phyloP scores from a whole-genome alignment of 176 grass and related monocot genomes.

The Elymus sibiricus region DNA sequence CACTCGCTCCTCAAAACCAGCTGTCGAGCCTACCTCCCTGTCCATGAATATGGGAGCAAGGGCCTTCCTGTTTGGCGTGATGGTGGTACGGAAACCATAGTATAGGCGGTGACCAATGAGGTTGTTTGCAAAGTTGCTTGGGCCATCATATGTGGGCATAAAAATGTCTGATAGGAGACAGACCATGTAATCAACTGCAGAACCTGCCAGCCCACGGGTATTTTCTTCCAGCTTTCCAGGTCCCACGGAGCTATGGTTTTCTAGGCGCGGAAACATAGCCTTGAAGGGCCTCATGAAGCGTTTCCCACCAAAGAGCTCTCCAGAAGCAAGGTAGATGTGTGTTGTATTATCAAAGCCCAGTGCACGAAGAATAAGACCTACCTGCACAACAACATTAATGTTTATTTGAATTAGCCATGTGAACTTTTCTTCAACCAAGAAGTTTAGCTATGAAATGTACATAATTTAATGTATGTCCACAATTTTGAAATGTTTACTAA shows the following conservation, averaged over 20 bases:
- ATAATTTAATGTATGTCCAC: neutral
- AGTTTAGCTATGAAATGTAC: neutral
- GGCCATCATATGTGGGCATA: conserved; percentile 83
- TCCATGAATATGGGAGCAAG: conserved; percentile 86
- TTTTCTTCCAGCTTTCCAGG: conserved; percentile 82
- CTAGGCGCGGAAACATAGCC: conserved; percentile 64
- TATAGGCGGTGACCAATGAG: conserved; percentile 91
- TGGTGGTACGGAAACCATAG: conserved; percentile 79
- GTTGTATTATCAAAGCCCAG: conserved; percentile 80
- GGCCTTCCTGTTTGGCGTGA: conserved; percentile 77
- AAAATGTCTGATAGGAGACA: conserved; percentile 94
- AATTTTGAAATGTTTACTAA: neutral
- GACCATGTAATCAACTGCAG: conserved; percentile 96
- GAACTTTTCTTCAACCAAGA: neutral
- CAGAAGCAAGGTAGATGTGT: conserved; percentile 87
- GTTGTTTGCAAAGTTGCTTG: conserved; percentile 98
- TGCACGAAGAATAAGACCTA: conserved; percentile 68
- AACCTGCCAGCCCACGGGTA: conserved; percentile 68
- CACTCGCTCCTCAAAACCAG: conserved; percentile 68
- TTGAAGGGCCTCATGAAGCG: conserved; percentile 87
- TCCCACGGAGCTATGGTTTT: conserved; percentile 71
- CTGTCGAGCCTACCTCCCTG: conserved; percentile 49
- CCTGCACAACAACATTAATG: conserved; percentile 44
- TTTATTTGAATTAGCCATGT: neutral
- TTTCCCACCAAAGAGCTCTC: conserved; percentile 81